These are phyloP conservation scores for Argentina anserina DNA, from an alignment of 306 rosid species.

Conservation along the genomic window DNA sequence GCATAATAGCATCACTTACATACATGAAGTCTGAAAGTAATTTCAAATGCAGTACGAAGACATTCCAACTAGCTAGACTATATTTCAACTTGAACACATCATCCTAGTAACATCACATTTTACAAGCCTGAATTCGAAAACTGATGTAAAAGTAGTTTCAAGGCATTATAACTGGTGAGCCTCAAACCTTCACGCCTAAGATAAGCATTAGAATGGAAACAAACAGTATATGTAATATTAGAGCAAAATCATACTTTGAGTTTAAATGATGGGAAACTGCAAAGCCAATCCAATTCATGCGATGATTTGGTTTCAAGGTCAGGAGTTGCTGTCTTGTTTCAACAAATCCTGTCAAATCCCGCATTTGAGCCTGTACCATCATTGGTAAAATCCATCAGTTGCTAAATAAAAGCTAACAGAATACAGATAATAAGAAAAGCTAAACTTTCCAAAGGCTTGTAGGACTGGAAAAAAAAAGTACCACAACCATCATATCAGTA, in stretches of 20 bases:
- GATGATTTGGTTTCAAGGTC: slow-evolving; percentile 93
- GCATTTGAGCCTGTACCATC: slow-evolving; percentile 84
- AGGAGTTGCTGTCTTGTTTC: slow-evolving; percentile 93
- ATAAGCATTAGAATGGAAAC: background rate
- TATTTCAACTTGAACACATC: background rate
- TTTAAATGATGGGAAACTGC: slow-evolving; percentile 91
- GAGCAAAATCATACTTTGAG: slow-evolving; percentile 53
- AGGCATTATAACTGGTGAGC: background rate
- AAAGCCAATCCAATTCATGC: slow-evolving; percentile 99
- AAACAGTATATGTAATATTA: background rate
- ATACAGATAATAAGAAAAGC: background rate
- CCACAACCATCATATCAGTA: background rate
- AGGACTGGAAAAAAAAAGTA: background rate
- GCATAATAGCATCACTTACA: background rate
- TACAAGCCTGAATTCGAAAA: background rate
- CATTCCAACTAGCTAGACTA: background rate
- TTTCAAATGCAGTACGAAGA: background rate
- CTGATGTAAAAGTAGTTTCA: background rate
- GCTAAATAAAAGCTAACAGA: slow-evolving; percentile 10
- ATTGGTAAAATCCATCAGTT: slow-evolving; percentile 23
- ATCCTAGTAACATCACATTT: background rate
- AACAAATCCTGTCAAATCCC: slow-evolving; percentile 95
- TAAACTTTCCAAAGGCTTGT: background rate
- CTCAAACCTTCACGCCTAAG: background rate
- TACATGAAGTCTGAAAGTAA: background rate